phyloP scores from a whole-genome alignment of 164 flowering plant genomes.

The Cinnamomum micranthum region DNA sequence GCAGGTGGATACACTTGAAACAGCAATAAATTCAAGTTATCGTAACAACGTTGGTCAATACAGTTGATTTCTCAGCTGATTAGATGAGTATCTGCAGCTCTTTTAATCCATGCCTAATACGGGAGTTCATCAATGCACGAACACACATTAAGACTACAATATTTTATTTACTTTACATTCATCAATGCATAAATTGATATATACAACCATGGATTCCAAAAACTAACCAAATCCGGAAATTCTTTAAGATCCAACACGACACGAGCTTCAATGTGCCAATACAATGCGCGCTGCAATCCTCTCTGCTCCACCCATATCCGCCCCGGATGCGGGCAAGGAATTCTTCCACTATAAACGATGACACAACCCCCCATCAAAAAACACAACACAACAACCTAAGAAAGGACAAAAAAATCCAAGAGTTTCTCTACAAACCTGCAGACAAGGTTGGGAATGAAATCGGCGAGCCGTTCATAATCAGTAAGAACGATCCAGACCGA shows the following conservation, averaged over 20 bases:
- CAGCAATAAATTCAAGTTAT: too few species aligned
- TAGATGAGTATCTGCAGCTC: too few species aligned
- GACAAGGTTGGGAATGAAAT: conserved; percentile 86
- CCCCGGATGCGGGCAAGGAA: conserved; percentile 93
- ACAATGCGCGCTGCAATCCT: conserved; percentile 81
- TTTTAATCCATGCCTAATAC: too few species aligned
- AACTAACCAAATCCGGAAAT: conserved; percentile 47
- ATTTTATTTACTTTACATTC: too few species aligned
- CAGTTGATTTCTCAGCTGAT: too few species aligned
- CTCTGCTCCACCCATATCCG: conserved; percentile 96
- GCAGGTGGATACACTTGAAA: too few species aligned
- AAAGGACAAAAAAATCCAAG: not conserved
- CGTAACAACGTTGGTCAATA: too few species aligned
- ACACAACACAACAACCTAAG: not conserved
- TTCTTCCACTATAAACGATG: conserved; percentile 51
- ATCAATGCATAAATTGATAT: not conserved
- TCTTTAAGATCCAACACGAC: conserved; percentile 94
- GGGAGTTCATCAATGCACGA: too few species aligned
- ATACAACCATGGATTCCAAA: not conserved
- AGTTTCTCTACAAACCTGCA: conserved; percentile 43
- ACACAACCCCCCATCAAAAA: not conserved
- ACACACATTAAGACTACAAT: too few species aligned
- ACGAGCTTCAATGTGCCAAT: conserved; percentile 98
- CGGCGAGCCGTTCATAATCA: conserved; percentile 91
- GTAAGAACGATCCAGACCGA: conserved; percentile 85